Percentiles rank a stretch among this genome's conserved stretches.
phyloP scores from a whole-genome alignment of 768 basidiomycete species.

The Mycena albidolilacea region DNA sequence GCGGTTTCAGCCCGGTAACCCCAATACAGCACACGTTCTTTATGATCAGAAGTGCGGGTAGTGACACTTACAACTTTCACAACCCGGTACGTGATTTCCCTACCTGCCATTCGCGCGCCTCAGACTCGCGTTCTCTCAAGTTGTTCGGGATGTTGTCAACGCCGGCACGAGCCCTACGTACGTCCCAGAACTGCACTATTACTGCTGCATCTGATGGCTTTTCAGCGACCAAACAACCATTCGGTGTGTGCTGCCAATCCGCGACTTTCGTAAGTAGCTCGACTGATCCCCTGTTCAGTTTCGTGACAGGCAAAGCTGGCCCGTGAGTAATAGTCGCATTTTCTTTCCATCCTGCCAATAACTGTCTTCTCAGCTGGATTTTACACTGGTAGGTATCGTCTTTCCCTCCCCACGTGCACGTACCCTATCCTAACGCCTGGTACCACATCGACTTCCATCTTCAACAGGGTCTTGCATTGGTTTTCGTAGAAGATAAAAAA shows the following conservation, averaged over 20 bases:
- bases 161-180: constrained; percentile 12
- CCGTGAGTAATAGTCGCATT: constrained; percentile 2
- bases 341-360: not conserved
- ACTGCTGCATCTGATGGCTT: constrained; percentile 35
- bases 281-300: not conserved
- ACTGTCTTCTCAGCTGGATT: constrained; percentile 7
- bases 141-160: constrained; percentile 59
- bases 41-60: constrained; percentile 49
- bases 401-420: too few relatives aligned
- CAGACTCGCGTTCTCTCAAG: not conserved
- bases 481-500: constrained; percentile 19
- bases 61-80: constrained; percentile 45
- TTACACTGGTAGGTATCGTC: constrained; percentile 9
- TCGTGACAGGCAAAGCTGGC: constrained; percentile 61
- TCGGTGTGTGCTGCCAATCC: constrained; percentile 47
- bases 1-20: not conserved
- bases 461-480: constrained; percentile 21
- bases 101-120: not conserved
- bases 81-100: constrained; percentile 53
- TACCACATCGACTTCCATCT: constrained; percentile 32
- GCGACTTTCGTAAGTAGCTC: not conserved
- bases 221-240: constrained; percentile 57
- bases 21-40: constrained; percentile 47
- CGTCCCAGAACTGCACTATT: not conserved
- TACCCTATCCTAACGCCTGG: not conserved